phyloP scores from a whole-genome alignment of 306 rosid genomes.

The Delonix regia region DNA sequence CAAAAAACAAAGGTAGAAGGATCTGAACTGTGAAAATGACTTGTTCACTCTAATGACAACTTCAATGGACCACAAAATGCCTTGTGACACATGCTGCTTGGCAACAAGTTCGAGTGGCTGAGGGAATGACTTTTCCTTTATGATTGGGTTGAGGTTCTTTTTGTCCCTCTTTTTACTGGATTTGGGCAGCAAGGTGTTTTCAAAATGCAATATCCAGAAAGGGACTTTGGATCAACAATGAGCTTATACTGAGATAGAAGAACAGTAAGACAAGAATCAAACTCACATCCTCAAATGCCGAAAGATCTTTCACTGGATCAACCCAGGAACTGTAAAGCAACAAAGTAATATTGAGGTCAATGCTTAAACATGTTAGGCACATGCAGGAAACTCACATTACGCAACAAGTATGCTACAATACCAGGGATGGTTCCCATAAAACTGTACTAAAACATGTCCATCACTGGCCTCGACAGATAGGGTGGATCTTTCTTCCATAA shows the following conservation, averaged over 20 bases:
- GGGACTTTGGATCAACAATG: conserved; percentile 12
- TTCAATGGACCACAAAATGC: background rate
- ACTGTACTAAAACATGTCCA: conserved; percentile 58
- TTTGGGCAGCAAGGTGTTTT: conserved; percentile 19
- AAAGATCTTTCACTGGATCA: conserved; percentile 55
- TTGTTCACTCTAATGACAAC: background rate
- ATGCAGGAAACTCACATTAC: conserved; percentile 18
- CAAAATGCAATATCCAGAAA: conserved; percentile 32
- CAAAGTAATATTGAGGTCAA: conserved; percentile 14
- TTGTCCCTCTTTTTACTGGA: conserved; percentile 15
- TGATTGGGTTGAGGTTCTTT: background rate
- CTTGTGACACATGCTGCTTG: background rate
- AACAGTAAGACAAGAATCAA: conserved; percentile 26
- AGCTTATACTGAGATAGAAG: conserved; percentile 19
- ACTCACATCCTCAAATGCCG: conserved; percentile 59
- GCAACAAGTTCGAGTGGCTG: background rate
- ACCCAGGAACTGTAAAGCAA: conserved; percentile 54
- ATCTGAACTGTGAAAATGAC: conserved; percentile 13
- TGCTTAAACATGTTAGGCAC: conserved; percentile 12
- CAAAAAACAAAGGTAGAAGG: background rate
- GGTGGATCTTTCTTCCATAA: conserved; percentile 50
- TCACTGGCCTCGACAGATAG: conserved; percentile 39
- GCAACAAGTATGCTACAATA: conserved; percentile 31
- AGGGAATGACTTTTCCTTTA: background rate
- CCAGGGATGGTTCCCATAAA: conserved; percentile 52